These are phyloP conservation scores for Cornus suecica DNA, from an alignment of 148 eudicot species.

Conservation along the genomic window DNA sequence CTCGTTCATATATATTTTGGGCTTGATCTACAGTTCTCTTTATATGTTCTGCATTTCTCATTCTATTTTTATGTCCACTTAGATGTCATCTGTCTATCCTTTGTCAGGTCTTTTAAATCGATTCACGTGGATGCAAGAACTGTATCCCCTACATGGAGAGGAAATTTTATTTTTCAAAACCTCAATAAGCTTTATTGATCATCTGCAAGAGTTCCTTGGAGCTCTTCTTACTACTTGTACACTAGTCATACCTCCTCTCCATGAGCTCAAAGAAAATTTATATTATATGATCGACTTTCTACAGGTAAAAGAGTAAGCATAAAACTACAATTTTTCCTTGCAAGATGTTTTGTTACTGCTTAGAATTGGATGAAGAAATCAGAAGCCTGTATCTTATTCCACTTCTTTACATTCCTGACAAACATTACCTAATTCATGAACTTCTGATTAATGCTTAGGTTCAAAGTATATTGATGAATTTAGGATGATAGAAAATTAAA, in stretches of 20 bases:
- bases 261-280: slow-evolving; percentile 54
- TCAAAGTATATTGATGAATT: neutral
- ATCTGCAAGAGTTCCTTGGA: slow-evolving; percentile 84
- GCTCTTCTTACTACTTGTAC: slow-evolving; percentile 69
- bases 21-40: neutral
- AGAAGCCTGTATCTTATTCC: neutral
- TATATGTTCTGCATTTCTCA: neutral
- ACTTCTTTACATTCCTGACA: neutral
- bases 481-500: neutral
- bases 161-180: slow-evolving; percentile 80
- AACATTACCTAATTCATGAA: neutral
- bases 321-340: neutral
- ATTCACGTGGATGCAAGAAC: slow-evolving; percentile 83
- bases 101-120: slow-evolving; percentile 70
- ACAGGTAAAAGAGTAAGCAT: slow-evolving; percentile 35
- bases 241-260: slow-evolving; percentile 71
- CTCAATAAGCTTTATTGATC: slow-evolving; percentile 82
- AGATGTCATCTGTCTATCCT: slow-evolving; percentile 1
- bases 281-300: slow-evolving; percentile 51
- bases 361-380: neutral
- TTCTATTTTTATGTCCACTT: neutral
- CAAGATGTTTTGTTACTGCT: neutral
- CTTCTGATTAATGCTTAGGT: neutral
- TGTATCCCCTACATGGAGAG: slow-evolving; percentile 50
- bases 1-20: neutral